Evolutionary conservation across 805 yeast species (phyloP), one percentile per base, ranked within the genome.

Genomic region (Candida parachauliodes): DNA sequence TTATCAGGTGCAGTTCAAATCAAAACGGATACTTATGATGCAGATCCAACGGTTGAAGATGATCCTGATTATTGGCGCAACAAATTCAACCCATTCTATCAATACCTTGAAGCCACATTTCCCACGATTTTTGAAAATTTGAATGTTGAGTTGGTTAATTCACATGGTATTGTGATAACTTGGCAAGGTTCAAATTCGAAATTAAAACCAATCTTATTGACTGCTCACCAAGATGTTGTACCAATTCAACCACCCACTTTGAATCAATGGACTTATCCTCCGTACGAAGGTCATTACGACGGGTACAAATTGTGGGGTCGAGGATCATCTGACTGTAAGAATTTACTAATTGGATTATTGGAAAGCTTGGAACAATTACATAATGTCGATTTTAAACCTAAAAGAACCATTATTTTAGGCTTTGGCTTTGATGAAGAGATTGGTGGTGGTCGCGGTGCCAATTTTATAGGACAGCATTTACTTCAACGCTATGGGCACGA

Each of bases 401-500:
- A 68, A 36, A 75, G 95, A 57, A 71, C 86, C 1, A 55, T 84
- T 11, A 44, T 86, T 8, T 53, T 81, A 2, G 78, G 85, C 0
- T 77, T 81, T 51, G 95, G 95, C 1, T 83, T 76, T 47, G 95
- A 87, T 52, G 95, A 86, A 62, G 95, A 87, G 54, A 71, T 75
- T 26, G 68, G 76, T 25, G 94, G 94, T 4, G 41, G 46, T 14
- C 56, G 64, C 6, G 89, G 91, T 36, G 95, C 94, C 5, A 46
- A 52, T 1, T 38, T 58, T n/a, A 60, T 86, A 14, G 68, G 73
- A 8, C 45, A 68, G 27, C 61, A 59, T 41, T 51, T 87, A 15
- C 57, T 65, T 20, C 65, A 73, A 16, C 68, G 70, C 39, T 81
- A 76, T 49, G 95, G 95, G 5, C 48, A 56, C 19, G 68, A 85